Evolutionary conservation across 257 asterid genomes (phyloP).

Genomic region (Primulina eburnea): DNA sequence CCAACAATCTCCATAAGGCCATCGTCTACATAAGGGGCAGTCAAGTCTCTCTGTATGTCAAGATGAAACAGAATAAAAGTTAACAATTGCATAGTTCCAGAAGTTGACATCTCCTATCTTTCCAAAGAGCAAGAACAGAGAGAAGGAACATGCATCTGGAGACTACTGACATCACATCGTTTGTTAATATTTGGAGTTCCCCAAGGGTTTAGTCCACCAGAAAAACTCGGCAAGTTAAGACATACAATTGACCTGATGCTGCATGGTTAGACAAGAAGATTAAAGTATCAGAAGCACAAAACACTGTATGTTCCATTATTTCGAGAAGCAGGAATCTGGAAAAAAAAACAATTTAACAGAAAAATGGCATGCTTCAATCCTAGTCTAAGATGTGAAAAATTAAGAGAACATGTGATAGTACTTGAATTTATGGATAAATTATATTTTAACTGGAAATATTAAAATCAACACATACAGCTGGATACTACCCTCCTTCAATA

Average conservation of each 20-base stretch:
- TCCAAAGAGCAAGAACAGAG: background rate
- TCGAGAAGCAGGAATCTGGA: background rate
- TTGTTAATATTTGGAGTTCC: constrained; percentile 66
- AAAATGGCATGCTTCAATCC: background rate
- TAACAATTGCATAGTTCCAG: background rate
- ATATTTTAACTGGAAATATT: background rate
- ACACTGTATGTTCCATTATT: background rate
- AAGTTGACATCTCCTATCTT: background rate
- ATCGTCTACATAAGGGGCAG: constrained; percentile 77
- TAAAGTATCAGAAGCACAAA: background rate
- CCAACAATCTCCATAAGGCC: constrained; percentile 84
- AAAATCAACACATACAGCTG: background rate
- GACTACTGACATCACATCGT: constrained; percentile 53
- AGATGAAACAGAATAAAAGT: constrained; percentile 18
- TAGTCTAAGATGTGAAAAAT: background rate
- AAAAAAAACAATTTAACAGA: background rate
- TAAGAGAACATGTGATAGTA: background rate
- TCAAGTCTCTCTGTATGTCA: constrained; percentile 60
- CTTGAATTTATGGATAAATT: background rate
- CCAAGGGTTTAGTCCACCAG: constrained; percentile 98
- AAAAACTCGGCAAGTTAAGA: constrained; percentile 92
- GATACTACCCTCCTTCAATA: background rate
- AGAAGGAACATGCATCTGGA: background rate
- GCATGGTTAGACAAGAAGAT: constrained; percentile 19
- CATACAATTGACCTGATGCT: constrained; percentile 86